Base-by-base conservation (phyloP, 495 filamentous ascomycete species). In the Bacidia rubella region DNA sequence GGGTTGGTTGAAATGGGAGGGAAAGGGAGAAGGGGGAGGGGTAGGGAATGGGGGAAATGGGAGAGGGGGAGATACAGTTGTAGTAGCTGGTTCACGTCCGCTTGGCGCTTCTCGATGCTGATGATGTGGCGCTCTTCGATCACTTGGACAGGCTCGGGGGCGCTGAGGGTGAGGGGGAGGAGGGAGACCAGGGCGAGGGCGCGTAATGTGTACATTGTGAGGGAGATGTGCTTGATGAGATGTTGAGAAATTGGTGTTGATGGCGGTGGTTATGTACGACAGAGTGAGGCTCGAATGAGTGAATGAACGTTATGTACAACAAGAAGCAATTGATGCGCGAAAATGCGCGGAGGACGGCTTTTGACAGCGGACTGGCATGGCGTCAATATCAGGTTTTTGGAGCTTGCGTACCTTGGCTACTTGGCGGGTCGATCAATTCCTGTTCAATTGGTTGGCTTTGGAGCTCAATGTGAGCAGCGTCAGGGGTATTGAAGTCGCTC, bases 41-140 rank as follows among this genome's bases (percentile, higher is more conserved):
- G 48, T 46, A 49, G 45, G 40, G 51, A 52, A 43, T 25, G 51
- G 53, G 45, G 39, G 47, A 52, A 43, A 27, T 27, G 41, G 15
- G 4, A n/a, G 41, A 20, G 15, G 19, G 49, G 47, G 23, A 17
- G 40, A 22, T 52, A 58, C 49, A 54, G 52, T 22, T 54, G 48
- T 3, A 58, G 56, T 2, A 55, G 41, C 21, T 58, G 57, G 26
- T 38, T 35, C 2, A 57, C 42, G 42, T 60, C 54, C 32, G 54
- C 56, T 26, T 59, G 57, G 7, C 53, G 57, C 49, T 59, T 59
- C 22, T 55, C 38, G 7, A 59, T 49, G 25, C 52, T 40, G 11
- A 59, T 21, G 1, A 59, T 42, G 32, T 56, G 56, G 11, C 53
- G 43, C 39, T 55, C 47, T 19, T 51, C 54, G 10, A 54, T 32